phyloP scores from a whole-genome alignment of 148 eudicot species.

The Diospyros lotus region DNA sequence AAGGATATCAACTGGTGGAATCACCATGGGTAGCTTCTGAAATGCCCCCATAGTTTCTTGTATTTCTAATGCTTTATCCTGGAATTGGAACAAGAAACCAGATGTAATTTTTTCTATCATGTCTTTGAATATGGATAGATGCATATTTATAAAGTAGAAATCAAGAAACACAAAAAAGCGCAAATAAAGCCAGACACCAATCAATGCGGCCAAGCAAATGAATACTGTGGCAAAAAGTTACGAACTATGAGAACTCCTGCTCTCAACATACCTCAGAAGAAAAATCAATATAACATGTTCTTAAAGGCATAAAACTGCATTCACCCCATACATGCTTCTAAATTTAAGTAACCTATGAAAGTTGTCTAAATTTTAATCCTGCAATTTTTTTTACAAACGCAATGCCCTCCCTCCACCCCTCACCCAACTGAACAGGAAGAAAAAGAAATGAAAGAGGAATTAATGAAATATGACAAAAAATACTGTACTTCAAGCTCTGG shows the following conservation, averaged over 20 bases:
- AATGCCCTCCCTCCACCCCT: too few relatives aligned
- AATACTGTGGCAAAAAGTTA: not conserved
- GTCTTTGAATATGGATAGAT: conserved; percentile 5
- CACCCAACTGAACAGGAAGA: too few relatives aligned
- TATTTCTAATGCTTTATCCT: conserved; percentile 37
- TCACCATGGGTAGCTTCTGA: conserved; percentile 94
- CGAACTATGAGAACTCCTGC: not conserved
- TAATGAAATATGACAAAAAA: too few relatives aligned
- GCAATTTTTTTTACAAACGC: too few relatives aligned
- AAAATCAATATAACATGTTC: not conserved
- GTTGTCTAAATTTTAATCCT: too few relatives aligned
- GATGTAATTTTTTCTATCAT: not conserved
- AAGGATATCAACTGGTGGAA: conserved; percentile 83
- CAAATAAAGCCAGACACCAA: not conserved
- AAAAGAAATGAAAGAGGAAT: too few relatives aligned
- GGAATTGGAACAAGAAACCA: conserved; percentile 13
- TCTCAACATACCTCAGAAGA: conserved; percentile 1
- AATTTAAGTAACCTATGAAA: not conserved
- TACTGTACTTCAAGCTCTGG: too few relatives aligned
- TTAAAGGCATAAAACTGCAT: not conserved
- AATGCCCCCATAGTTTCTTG: conserved; percentile 79
- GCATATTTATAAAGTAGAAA: conserved; percentile 1
- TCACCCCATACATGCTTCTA: not conserved
- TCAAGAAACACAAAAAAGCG: not conserved
- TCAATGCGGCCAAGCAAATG: not conserved